phyloP scores from a whole-genome alignment of 139 green algal genomes.

The Haematococcus sp. region DNA sequence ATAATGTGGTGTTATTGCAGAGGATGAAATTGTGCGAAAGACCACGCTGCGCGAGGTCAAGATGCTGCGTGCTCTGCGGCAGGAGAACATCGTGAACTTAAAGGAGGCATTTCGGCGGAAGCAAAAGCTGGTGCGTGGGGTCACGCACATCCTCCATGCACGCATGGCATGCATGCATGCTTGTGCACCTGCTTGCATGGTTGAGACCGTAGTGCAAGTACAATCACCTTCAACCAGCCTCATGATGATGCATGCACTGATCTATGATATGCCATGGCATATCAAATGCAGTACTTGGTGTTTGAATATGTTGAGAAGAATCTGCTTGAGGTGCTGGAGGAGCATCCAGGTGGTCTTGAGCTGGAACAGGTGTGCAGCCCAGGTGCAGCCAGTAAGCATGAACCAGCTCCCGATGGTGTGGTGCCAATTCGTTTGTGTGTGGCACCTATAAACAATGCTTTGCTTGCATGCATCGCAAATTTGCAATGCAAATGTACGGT shows the following conservation, averaged over 20 bases:
- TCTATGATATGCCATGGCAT: background rate
- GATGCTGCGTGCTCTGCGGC: slow-evolving; percentile 72
- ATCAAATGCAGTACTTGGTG: slow-evolving; percentile 74
- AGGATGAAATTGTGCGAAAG: slow-evolving; percentile 80
- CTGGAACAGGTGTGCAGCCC: slow-evolving; percentile 40
- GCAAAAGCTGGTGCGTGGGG: slow-evolving; percentile 63
- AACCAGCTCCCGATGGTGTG: slow-evolving; percentile 1
- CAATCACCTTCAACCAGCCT: too few species aligned
- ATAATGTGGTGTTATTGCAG: slow-evolving; percentile 29
- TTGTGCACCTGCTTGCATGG: too few species aligned
- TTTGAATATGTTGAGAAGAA: slow-evolving; percentile 91
- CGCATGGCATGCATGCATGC: too few species aligned
- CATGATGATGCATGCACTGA: too few species aligned
- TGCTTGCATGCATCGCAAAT: too few species aligned
- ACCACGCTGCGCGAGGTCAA: slow-evolving; percentile 86
- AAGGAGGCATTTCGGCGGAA: slow-evolving; percentile 86
- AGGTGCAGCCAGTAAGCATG: background rate
- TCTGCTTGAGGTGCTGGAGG: slow-evolving; percentile 77
- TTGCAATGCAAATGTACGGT: too few species aligned
- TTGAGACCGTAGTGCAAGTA: too few species aligned
- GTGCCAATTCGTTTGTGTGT: background rate
- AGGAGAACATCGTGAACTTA: slow-evolving; percentile 85
- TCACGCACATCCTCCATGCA: background rate
- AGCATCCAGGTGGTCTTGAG: slow-evolving; percentile 53
- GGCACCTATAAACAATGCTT: too few species aligned